Base-by-base conservation (phyloP, 163 green algal genomes). In the Scenedesmus sp. region DNA sequence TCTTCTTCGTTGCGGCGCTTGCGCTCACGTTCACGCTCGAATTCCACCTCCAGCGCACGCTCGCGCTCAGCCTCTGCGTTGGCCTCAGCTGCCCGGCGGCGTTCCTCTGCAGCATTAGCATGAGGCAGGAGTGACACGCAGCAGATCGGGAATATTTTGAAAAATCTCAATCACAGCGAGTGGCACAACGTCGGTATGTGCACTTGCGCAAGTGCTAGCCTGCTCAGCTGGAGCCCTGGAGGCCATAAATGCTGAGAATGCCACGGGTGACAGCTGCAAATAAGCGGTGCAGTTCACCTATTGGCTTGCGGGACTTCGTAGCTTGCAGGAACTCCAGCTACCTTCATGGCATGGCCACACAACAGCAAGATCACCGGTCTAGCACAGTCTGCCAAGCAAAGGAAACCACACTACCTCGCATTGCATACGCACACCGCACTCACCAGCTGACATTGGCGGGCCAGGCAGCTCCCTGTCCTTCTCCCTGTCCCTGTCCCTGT, bases 1-100 rank as follows among this genome's bases (percentile, higher is more conserved):
- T 92, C 91, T 66, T 94, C 90, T 64, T 95, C 92, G 8, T 83
- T 76, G 8, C 76, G 74, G 9, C 85, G 34, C 93, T 87, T 79
- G 59, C 91, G 92, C 84, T 95, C 89, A 79, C 91, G 86, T 77
- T 95, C 91, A 2, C 92, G 91, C 66, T 91, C 92, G 64, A 89
- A 67, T 85, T 95, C 93, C 1, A 64, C 82, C 60, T 96, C 94
- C 84, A 94, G 46, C 46, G 92, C 90, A 0, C 88, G 67, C 74
- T 95, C 76, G 15, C 87, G 87, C 62, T 57, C 74, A 23, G 74
- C 87, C 59, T 56, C 77, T 66, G 52, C 23, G 52, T 91, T 56
- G 66, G 85, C 79, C 2, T 89, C 83, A 57, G 90, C 81, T 59
- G 90, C 83, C 2, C 90, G 59, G 34, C 66, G 52, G 88, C 60